Conservation (phyloP, 83 land plant genomes). For the Picea abies region DNA sequence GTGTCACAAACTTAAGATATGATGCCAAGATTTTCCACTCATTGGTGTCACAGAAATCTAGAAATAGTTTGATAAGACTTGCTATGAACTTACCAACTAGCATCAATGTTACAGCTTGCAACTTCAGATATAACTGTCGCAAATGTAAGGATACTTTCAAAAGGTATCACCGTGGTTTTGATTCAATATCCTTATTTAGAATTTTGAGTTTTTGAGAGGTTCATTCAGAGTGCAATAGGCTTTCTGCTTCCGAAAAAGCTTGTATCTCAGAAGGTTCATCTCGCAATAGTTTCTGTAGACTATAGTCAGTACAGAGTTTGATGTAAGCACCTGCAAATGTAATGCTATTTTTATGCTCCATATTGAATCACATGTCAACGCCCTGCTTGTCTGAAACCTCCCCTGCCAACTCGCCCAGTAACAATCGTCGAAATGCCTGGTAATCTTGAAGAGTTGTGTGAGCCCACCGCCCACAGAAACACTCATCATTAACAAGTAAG, state of each 20-base stretch:
- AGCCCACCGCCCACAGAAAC: conserved; percentile 80
- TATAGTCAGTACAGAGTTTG: neutral
- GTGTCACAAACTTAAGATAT: neutral
- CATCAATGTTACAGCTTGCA: neutral
- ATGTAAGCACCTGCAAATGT: neutral
- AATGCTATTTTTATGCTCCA: neutral
- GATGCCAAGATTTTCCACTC: neutral
- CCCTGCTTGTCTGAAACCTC: conserved; percentile 36
- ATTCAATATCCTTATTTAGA: neutral
- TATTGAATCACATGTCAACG: neutral
- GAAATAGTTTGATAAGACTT: neutral
- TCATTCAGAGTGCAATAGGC: neutral
- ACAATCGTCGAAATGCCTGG: conserved; percentile 65
- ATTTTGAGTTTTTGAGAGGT: neutral
- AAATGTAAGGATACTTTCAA: neutral
- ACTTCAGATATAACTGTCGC: neutral
- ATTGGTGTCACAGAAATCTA: neutral
- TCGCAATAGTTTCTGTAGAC: conserved; percentile 6
- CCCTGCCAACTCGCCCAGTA: conserved; percentile 60
- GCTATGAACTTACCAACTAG: neutral
- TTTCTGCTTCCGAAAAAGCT: neutral
- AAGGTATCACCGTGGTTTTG: neutral
- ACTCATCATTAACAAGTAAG: conserved; percentile 73
- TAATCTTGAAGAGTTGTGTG: conserved; percentile 74
- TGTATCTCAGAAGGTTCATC: conserved; percentile 9